Conservation (phyloP, 768 basidiomycete species). For the Boletus barrowsii region DNA sequence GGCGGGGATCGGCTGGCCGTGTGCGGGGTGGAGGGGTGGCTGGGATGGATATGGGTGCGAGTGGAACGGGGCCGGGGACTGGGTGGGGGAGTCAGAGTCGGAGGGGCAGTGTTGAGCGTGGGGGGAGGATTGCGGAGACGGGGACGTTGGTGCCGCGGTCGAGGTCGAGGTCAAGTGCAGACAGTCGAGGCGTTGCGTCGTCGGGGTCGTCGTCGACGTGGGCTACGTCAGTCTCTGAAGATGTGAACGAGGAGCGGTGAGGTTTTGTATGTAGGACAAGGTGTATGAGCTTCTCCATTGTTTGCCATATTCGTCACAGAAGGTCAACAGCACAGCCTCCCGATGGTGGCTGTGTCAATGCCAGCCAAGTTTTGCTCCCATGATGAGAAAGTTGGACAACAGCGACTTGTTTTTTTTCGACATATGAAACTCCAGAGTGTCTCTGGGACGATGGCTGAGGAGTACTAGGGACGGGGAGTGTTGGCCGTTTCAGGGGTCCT, state of each 20-base stretch:
- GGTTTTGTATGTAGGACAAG: too few relatives aligned
- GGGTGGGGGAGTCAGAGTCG: constrained; percentile 34
- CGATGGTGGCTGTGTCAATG: too few relatives aligned
- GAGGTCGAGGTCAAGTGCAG: constrained; percentile 41
- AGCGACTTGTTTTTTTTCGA: too few relatives aligned
- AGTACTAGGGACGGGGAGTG: too few relatives aligned
- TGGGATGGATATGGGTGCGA: neutral
- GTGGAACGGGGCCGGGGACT: neutral
- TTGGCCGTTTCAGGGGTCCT: constrained; percentile 10
- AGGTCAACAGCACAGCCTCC: too few relatives aligned
- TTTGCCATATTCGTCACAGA: too few relatives aligned
- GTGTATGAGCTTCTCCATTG: too few relatives aligned
- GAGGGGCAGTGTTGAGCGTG: constrained; percentile 58
- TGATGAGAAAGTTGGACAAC: too few relatives aligned
- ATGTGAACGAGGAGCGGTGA: constrained; percentile 1
- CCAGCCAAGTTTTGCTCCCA: too few relatives aligned
- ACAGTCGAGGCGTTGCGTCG: constrained; percentile 38
- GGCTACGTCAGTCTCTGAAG: neutral
- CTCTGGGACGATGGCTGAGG: too few relatives aligned
- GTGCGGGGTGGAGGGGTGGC: constrained; percentile 29
- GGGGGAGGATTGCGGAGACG: constrained; percentile 68
- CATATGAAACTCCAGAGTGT: too few relatives aligned
- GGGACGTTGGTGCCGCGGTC: constrained; percentile 45
- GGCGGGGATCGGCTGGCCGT: constrained; percentile 46
- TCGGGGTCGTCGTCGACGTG: too few relatives aligned